Base-by-base conservation (phyloP, 805 yeast genomes). In the Wickerhamiella vanderwaltii region DNA sequence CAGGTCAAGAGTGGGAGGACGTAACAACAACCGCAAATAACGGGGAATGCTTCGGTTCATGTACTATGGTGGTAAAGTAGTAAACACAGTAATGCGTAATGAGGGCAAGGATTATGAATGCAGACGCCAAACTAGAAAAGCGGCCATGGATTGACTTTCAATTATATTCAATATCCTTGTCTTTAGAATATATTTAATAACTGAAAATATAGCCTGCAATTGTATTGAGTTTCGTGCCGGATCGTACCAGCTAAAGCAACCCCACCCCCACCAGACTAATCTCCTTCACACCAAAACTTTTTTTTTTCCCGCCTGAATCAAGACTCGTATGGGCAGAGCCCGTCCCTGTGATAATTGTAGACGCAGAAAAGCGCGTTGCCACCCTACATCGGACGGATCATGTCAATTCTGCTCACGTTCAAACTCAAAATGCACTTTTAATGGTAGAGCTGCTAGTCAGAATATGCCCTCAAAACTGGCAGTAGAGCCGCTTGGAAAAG, bases 1-100 rank as follows among this genome's bases (percentile, higher is more conserved):
- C 53, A 86, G 82, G 61, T 87, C 95, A 42, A 86, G 66, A 0
- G 94, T 78, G 6, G 78, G 81, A 1, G 94, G 87, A 50, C 76
- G 75, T 48, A 79, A 64, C 29, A 78, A 57, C 39, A 83, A 47
- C 17, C 59, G 51, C 19, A 60, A 24, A 28, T 55, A 45, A 20
- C 56, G 42, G 6, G 62, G 63, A 19, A 55, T 29, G 23, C 52
- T 39, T 54, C 11, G 26, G 26, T 23, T 23, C 26, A 23, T 23
- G 9, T 23, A n/a, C n/a, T n/a, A n/a, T n/a, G n/a, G n/a, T n/a
- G n/a, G 6, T 34, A 16, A 9, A 24, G 12, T 19, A 32, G n/a
- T 15, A 16, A 31, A 31, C 22, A 31, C 9, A 6, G 34, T 15
- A 15, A 31, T 5, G 22, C 17, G 19, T n/a, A 15, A 6, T n/a